Evolutionary conservation across 2,329 filamentous ascomycete genomes (phyloP), one percentile per base, ranked within the genome.

Genomic region (Rasamsonia emersonii): DNA sequence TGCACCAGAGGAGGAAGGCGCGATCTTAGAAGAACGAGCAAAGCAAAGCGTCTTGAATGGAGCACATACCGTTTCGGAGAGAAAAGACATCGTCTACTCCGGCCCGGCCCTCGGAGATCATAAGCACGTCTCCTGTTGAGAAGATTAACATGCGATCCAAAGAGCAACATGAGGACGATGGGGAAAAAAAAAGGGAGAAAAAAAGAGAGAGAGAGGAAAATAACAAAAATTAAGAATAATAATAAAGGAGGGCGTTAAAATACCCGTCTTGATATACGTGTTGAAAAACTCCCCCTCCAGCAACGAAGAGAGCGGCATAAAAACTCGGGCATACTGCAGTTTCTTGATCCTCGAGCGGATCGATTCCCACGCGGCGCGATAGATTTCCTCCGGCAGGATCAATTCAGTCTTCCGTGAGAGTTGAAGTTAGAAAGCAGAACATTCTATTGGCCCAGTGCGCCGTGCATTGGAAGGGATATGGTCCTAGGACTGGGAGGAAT

Each of bases 201-300:
- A n/a, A 24, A 17, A 18, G 16, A 15, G 20, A 16, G 4, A 28
- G 7, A 35, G 24, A 31, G 3, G 17, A 37, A 9, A 28, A 18
- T 14, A 23, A 28, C 4, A 1, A 25, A 7, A 3, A 4, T 4
- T 1, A 1, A n/a, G n/a, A n/a, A n/a, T n/a, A n/a, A n/a, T n/a
- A n/a, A n/a, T n/a, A n/a, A n/a, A n/a, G n/a, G n/a, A n/a, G n/a
- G n/a, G n/a, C n/a, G 11, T 9, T 3, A 8, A 33, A 53, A 14
- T 61, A 83, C 83, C 82, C 38, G 70, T 71, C 56, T 93, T 93
- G 44, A 96, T 79, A 51, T 93, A 88, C 25, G 77, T 68, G n/a
- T 74, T 80, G 49, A 94, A 86, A 47, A 95, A 93, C 0, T 78
- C 73, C 1, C 75, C 74, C 19, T 81, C 70, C 1, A 96, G 54